Evolutionary conservation across 495 filamentous ascomycete species (phyloP), one percentile per base, ranked within the genome.

Genomic region (Penicillium canescens): DNA sequence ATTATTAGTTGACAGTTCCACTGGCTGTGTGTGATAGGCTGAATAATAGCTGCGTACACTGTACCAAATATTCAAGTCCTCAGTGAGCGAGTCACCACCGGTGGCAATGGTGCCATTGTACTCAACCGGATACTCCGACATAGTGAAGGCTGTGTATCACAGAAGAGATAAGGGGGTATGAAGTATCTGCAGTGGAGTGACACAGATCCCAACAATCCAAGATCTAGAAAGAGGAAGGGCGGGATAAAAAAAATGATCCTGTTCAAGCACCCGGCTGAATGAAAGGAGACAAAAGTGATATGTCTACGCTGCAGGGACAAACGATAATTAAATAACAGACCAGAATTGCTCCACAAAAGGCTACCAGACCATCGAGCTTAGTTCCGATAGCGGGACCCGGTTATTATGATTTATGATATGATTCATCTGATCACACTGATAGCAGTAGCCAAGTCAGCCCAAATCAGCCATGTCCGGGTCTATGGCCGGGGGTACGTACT

Each of bases 11-110:
- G 41, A 4, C 18, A 28, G 28, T 42, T 3, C 14, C 13, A 21
- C 3, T 21, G 8, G 6, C 13, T 8, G 20, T 21, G 6, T 13
- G n/a, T 5, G 18, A 13, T 13, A 31, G 10, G 1, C 12, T 10
- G 14, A 16, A 10, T 28, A 11, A 34, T 7, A 13, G 31, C 43
- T 41, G 38, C 82, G 46, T 75, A 92, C 89, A 78, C 88, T 78
- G 70, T 94, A 96, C 72, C 80, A 91, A 54, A 90, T 77, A 68
- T 96, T 96, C 44, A 96, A 78, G 66, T 96, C 78, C 33, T 88
- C 71, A 3, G 67, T 80, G 52, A 92, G 67, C 12, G 90, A 88
- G 70, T 96, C 81, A 55, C 90, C 91, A 34, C 91, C 91, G 11
- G 79, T 84, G 20, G 77, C 68, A 39, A 66, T 73, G 23, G 83